Evolutionary conservation across 73 alveolate genomes (phyloP).

Genomic region (Paramecium bursaria): DNA sequence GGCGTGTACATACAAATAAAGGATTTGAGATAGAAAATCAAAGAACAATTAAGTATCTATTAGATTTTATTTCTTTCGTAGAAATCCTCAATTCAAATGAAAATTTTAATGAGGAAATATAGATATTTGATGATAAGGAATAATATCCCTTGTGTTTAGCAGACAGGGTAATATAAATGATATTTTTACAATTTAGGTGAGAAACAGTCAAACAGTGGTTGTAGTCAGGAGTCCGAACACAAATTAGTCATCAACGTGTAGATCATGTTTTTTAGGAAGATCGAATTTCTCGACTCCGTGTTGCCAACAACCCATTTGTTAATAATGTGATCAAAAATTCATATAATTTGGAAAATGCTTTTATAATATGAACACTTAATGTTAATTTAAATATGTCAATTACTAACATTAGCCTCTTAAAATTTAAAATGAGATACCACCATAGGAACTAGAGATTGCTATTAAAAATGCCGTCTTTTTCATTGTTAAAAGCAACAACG

Average conservation of each 20-base stretch:
- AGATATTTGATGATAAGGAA: slow-evolving; percentile 9
- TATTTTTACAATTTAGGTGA: background rate
- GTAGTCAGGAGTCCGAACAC: slow-evolving; percentile 34
- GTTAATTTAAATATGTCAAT: slow-evolving; percentile 54
- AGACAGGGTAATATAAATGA: slow-evolving; percentile 13
- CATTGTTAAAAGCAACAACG: slow-evolving; percentile 54
- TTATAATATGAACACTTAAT: slow-evolving; percentile 28
- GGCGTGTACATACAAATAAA: slow-evolving; percentile 11
- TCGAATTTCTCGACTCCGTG: slow-evolving; percentile 24
- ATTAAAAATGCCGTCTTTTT: slow-evolving; percentile 55
- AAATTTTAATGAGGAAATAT: slow-evolving; percentile 34
- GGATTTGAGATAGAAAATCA: slow-evolving; percentile 35
- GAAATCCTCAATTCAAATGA: slow-evolving; percentile 11
- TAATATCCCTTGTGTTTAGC: slow-evolving; percentile 18
- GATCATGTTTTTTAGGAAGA: slow-evolving; percentile 1
- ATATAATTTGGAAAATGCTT: slow-evolving; percentile 36
- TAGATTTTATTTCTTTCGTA: background rate
- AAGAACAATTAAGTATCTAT: slow-evolving; percentile 9
- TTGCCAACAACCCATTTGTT: slow-evolving; percentile 21
- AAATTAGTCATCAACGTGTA: background rate
- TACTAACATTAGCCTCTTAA: slow-evolving; percentile 35
- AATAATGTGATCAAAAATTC: slow-evolving; percentile 43
- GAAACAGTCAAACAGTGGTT: slow-evolving; percentile 13
- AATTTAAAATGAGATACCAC: slow-evolving; percentile 23
- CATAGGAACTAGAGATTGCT: slow-evolving; percentile 5